These are phyloP conservation scores for Cladosporium colombiae DNA, from an alignment of 2,329 filamentous ascomycete genomes.

Conservation along the genomic window DNA sequence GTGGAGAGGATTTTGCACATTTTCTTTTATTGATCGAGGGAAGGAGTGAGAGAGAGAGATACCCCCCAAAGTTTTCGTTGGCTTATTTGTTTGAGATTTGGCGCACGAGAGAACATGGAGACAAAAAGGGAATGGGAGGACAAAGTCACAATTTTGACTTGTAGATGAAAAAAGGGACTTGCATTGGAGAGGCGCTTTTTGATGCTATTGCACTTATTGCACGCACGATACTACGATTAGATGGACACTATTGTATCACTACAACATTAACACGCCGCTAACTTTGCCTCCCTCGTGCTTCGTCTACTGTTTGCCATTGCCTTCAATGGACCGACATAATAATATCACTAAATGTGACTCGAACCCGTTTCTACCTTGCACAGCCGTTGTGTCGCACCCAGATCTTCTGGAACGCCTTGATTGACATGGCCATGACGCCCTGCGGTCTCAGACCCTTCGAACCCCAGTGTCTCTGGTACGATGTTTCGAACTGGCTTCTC, in stretches of 20 bases:
- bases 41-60: slow-evolving; percentile 9
- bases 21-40: slow-evolving; percentile 4
- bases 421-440: slow-evolving; percentile 13
- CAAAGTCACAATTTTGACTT: slow-evolving; percentile 8
- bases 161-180: slow-evolving; percentile 16
- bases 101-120: slow-evolving; percentile 10
- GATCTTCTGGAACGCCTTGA: slow-evolving; percentile 12
- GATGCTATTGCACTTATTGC: slow-evolving; percentile 1
- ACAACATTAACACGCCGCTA: slow-evolving; percentile 10
- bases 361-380: not conserved
- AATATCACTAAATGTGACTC: not conserved
- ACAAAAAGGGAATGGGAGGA: slow-evolving; percentile 13
- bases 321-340: not conserved
- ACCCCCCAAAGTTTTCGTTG: slow-evolving; percentile 5
- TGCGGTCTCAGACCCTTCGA: slow-evolving; percentile 12
- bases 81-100: slow-evolving; percentile 5
- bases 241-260: slow-evolving; percentile 19
- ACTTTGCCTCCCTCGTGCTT: not conserved
- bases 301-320: not conserved
- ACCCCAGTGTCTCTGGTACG: slow-evolving; percentile 7
- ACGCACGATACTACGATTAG: slow-evolving; percentile 21
- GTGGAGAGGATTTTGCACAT: slow-evolving; percentile 7
- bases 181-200: slow-evolving; percentile 7
- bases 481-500: not conserved
- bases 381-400: slow-evolving; percentile 2